These are phyloP conservation scores for Marasmius oreades DNA, from an alignment of 1,284 basidiomycete genomes.

Conservation along the genomic window DNA sequence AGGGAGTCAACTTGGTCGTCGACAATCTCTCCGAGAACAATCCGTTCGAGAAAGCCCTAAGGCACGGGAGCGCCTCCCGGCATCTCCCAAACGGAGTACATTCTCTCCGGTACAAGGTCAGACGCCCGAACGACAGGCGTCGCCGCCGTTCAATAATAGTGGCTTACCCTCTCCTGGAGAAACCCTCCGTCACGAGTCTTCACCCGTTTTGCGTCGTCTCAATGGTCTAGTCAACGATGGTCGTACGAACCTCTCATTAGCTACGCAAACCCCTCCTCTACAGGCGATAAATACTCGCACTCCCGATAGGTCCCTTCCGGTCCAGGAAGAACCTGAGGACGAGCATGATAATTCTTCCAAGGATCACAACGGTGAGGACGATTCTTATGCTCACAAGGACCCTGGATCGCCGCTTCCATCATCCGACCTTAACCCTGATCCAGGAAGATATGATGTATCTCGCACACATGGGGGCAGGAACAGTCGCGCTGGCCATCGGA, in stretches of 20 bases:
- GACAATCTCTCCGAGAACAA: constrained; percentile 21
- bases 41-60: constrained; percentile 48
- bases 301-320: constrained; percentile 70
- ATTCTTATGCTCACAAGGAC: constrained; percentile 28
- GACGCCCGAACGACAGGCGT: constrained; percentile 50
- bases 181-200: constrained; percentile 34
- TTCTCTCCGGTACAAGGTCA: constrained; percentile 40
- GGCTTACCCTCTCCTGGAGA: constrained; percentile 51
- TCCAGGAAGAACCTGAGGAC: constrained; percentile 75
- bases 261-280: constrained; percentile 54
- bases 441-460: constrained; percentile 24
- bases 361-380: constrained; percentile 26
- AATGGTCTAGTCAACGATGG: constrained; percentile 30
- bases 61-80: constrained; percentile 43
- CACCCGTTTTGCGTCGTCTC: constrained; percentile 23
- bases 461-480: constrained; percentile 25
- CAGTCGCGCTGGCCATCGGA: constrained; percentile 30
- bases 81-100: constrained; percentile 36
- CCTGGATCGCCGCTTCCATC: constrained; percentile 50
- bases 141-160: constrained; percentile 46
- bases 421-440: constrained; percentile 52
- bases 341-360: constrained; percentile 39
- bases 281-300: constrained; percentile 50
- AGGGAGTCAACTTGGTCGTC: constrained; percentile 13
- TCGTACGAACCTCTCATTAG: constrained; percentile 43